Evolutionary conservation across 345 rosid genomes (phyloP).

Genomic region (Microthlaspi erraticum): DNA sequence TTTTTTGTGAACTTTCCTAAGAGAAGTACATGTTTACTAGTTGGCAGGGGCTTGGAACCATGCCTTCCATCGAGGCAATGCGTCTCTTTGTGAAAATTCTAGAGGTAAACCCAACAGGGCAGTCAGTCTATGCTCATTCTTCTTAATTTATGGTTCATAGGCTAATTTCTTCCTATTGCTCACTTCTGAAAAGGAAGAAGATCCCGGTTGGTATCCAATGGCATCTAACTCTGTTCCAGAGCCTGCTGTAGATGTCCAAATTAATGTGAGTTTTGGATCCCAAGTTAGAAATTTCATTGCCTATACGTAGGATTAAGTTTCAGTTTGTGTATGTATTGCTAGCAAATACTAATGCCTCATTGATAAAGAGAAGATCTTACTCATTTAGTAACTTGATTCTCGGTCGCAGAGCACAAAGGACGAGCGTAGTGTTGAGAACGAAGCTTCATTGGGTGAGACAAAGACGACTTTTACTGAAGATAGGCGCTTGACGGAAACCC

Average conservation of each 20-base stretch:
- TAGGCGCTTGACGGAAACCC: constrained; percentile 59
- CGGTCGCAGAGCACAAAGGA: constrained; percentile 57
- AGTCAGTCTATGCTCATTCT: background rate
- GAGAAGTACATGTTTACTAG: constrained; percentile 53
- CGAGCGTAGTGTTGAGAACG: constrained; percentile 59
- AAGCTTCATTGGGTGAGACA: constrained; percentile 56
- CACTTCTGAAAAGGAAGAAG: constrained; percentile 66
- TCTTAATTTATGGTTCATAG: constrained; percentile 2
- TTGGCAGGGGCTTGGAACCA: constrained; percentile 94
- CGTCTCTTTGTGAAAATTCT: constrained; percentile 93
- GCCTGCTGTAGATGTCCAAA: constrained; percentile 60
- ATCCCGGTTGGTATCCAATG: constrained; percentile 86
- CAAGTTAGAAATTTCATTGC: background rate
- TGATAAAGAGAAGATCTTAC: constrained; percentile 1
- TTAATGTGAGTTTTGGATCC: constrained; percentile 58
- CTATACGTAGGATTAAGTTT: constrained; percentile 6
- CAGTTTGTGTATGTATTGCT: constrained; percentile 17
- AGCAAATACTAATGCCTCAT: background rate
- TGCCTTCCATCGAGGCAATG: constrained; percentile 95
- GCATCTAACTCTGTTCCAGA: constrained; percentile 61
- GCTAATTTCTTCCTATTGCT: constrained; percentile 17
- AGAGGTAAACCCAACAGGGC: constrained; percentile 58
- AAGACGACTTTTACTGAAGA: constrained; percentile 63
- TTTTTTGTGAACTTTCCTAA: too few species aligned
- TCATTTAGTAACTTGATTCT: constrained; percentile 17